Evolutionary conservation across 1,284 basidiomycete species (phyloP).

Genomic region (Pisolithus thermaeus): DNA sequence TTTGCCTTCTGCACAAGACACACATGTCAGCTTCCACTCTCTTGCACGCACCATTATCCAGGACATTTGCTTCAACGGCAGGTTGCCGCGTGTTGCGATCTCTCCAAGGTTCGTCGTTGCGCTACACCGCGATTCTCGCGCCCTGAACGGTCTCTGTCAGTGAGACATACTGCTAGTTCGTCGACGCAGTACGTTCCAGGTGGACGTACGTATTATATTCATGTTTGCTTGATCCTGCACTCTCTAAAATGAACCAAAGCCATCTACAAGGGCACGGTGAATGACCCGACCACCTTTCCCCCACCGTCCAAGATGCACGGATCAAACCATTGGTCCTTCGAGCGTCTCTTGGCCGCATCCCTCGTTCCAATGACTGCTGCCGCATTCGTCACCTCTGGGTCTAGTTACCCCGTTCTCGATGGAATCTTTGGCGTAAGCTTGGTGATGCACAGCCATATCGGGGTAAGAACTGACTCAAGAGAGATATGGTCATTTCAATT

Average conservation of each 20-base stretch:
- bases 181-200: constrained; percentile 52
- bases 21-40: constrained; percentile 49
- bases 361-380: constrained; percentile 86
- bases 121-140: neutral
- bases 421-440: constrained; percentile 83
- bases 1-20: constrained; percentile 5
- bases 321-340: constrained; percentile 98
- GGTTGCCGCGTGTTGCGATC: constrained; percentile 36
- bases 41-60: constrained; percentile 44
- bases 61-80: constrained; percentile 35
- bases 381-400: constrained; percentile 69
- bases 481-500: neutral
- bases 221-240: neutral
- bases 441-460: constrained; percentile 94
- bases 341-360: constrained; percentile 82
- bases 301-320: constrained; percentile 78
- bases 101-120: constrained; percentile 27
- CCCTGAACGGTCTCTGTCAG: constrained; percentile 20
- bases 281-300: constrained; percentile 91
- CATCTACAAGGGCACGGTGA: constrained; percentile 90
- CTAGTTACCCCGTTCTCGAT: constrained; percentile 79
- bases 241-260: constrained; percentile 42
- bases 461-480: constrained; percentile 42
- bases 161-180: constrained; percentile 31
- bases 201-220: constrained; percentile 49